phyloP scores from a whole-genome alignment of 2,329 filamentous ascomycete genomes.

The Cercospora sesami region DNA sequence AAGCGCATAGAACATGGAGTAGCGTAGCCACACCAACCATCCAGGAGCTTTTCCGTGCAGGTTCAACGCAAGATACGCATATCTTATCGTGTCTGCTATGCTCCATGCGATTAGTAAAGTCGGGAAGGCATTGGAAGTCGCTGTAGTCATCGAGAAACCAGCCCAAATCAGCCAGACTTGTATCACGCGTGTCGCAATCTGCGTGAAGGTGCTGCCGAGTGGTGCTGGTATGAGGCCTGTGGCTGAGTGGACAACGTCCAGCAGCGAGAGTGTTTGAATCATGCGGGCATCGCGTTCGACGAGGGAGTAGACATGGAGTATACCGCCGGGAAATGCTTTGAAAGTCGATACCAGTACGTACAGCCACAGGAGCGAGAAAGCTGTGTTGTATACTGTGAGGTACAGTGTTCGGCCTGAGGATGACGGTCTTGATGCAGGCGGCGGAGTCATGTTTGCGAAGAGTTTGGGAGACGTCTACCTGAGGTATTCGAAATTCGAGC shows the following conservation, averaged over 20 bases:
- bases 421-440: not conserved
- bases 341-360: not conserved
- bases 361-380: not conserved
- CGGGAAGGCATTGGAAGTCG: not conserved
- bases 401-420: not conserved
- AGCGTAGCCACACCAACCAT: slow-evolving; percentile 13
- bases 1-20: slow-evolving; percentile 11
- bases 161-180: slow-evolving; percentile 19
- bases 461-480: too few species aligned
- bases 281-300: slow-evolving; percentile 4
- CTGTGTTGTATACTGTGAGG: slow-evolving; percentile 8
- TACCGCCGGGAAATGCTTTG: not conserved
- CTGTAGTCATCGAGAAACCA: slow-evolving; percentile 10
- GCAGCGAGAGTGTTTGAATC: slow-evolving; percentile 12
- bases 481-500: not conserved
- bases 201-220: slow-evolving; percentile 16
- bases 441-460: not conserved
- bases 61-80: slow-evolving; percentile 12
- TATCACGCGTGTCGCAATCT: slow-evolving; percentile 14
- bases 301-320: not conserved
- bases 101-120: slow-evolving; percentile 12
- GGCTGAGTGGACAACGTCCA: slow-evolving; percentile 13
- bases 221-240: slow-evolving; percentile 11
- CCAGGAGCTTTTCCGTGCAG: slow-evolving; percentile 12
- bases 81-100: slow-evolving; percentile 11